These are phyloP conservation scores for Nicotiana undulata DNA, from an alignment of 257 asterid genomes.

Conservation along the genomic window DNA sequence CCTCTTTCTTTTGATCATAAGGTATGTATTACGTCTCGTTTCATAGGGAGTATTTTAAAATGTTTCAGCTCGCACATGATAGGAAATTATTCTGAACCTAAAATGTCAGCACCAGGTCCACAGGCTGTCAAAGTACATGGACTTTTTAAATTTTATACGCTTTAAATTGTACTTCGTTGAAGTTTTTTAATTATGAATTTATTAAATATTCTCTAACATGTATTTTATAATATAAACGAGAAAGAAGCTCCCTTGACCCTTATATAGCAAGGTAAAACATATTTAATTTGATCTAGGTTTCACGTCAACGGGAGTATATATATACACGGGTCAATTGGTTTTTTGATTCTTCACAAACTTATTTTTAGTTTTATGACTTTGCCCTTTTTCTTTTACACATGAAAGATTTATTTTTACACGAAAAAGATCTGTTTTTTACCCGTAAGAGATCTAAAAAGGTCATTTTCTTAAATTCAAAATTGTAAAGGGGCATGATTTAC, in stretches of 20 bases:
- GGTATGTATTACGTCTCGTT: not conserved
- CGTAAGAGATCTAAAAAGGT: too few relatives aligned
- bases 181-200: not conserved
- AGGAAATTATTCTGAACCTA: not conserved
- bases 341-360: too few relatives aligned
- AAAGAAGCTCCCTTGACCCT: not conserved
- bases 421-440: too few relatives aligned
- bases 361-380: too few relatives aligned
- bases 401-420: too few relatives aligned
- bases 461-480: too few relatives aligned
- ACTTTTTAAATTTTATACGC: not conserved
- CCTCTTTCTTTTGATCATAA: conserved; percentile 26
- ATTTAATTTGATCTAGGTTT: too few relatives aligned
- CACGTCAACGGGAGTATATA: too few relatives aligned
- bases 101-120: not conserved
- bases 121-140: not conserved
- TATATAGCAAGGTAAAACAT: too few relatives aligned
- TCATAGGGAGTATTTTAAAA: not conserved
- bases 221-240: not conserved
- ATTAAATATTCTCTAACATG: not conserved
- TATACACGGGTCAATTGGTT: too few relatives aligned
- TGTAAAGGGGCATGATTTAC: too few relatives aligned
- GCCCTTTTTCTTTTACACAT: too few relatives aligned
- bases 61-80: not conserved
- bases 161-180: not conserved